Evolutionary conservation across 129 eudicot species (phyloP).

Genomic region (Arctium minus): DNA sequence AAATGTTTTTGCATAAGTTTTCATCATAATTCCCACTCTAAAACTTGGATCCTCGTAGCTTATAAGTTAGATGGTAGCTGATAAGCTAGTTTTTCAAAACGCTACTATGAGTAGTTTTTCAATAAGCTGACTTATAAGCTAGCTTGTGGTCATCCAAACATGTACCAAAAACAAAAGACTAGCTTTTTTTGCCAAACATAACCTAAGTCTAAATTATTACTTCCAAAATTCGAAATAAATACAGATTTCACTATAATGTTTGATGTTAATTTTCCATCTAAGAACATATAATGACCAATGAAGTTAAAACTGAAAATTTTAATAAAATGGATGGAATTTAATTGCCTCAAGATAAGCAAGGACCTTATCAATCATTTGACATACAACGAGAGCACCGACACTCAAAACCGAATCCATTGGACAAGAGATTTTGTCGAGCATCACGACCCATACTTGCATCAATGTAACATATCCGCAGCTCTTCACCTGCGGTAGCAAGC

Average conservation of each 20-base stretch:
- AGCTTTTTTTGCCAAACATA: no score
- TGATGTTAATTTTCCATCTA: not conserved
- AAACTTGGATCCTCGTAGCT: not conserved
- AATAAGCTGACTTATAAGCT: no score
- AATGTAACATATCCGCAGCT: constrained; percentile 83
- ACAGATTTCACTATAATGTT: not conserved
- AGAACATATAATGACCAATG: not conserved
- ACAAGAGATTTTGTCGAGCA: constrained; percentile 66
- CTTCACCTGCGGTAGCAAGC: constrained; percentile 60
- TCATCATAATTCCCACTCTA: not conserved
- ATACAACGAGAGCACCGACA: constrained; percentile 72
- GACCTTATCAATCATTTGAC: constrained; percentile 44
- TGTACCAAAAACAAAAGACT: no score
- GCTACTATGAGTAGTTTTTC: no score
- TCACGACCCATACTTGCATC: constrained; percentile 90
- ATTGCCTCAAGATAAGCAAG: not conserved
- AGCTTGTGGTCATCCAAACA: no score
- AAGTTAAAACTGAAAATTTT: no score
- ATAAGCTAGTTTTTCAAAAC: no score
- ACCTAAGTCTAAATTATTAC: not conserved
- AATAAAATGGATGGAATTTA: not conserved
- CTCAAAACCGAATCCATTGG: constrained; percentile 70
- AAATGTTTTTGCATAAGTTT: not conserved
- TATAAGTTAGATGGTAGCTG: no score
- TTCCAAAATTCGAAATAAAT: not conserved